Evolutionary conservation across 108 stramenopile genomes (phyloP).

Genomic region (Nitzschia sp.): DNA sequence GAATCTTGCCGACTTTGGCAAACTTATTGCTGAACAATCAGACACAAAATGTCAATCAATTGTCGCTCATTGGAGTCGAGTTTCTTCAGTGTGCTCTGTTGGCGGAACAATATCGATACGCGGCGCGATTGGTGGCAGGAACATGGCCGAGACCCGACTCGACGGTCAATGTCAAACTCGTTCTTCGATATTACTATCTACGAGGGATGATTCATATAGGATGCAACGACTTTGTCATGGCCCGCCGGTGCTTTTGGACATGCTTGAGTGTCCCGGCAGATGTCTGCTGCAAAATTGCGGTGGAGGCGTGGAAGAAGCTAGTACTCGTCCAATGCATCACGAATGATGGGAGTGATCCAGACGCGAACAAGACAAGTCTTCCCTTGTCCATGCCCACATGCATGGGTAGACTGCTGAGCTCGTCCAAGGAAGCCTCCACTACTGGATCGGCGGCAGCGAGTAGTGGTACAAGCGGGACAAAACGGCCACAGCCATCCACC

Average conservation of each 20-base stretch:
- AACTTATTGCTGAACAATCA: slow-evolving; percentile 26
- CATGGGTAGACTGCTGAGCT: slow-evolving; percentile 11
- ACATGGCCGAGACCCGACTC: slow-evolving; percentile 47
- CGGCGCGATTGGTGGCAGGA: slow-evolving; percentile 27
- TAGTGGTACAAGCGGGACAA: neutral
- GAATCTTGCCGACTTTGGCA: slow-evolving; percentile 49
- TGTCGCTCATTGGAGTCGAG: slow-evolving; percentile 27
- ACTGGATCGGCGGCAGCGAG: neutral
- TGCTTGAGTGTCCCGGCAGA: slow-evolving; percentile 62
- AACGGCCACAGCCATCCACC: neutral
- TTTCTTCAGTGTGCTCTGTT: slow-evolving; percentile 58
- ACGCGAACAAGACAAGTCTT: slow-evolving; percentile 12
- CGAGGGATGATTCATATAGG: slow-evolving; percentile 66
- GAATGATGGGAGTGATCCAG: slow-evolving; percentile 20
- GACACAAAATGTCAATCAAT: slow-evolving; percentile 4
- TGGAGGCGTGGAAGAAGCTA: slow-evolving; percentile 77
- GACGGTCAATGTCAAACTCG: slow-evolving; percentile 15
- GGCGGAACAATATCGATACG: slow-evolving; percentile 60
- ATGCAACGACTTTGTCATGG: slow-evolving; percentile 51
- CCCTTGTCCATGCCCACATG: slow-evolving; percentile 26
- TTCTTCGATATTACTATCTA: slow-evolving; percentile 65
- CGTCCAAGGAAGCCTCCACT: neutral
- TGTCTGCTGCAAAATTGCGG: slow-evolving; percentile 31
- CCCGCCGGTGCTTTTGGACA: slow-evolving; percentile 68
- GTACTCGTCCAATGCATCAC: slow-evolving; percentile 59